phyloP scores from a whole-genome alignment of 495 filamentous ascomycete genomes.

The Oidiodendron maius region DNA sequence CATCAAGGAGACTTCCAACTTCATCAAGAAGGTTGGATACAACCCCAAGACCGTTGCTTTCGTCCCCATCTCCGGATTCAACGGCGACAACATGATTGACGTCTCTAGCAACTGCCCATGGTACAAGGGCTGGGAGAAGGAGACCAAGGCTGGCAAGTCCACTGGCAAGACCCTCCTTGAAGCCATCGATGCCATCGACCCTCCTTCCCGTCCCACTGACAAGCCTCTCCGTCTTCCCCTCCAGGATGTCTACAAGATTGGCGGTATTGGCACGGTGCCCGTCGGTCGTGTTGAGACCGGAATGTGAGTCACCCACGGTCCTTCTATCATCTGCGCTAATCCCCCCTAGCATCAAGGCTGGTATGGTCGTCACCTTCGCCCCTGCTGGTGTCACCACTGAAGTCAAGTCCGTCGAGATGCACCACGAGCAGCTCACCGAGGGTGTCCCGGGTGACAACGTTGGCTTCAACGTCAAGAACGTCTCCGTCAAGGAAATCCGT shows the following conservation, averaged over 20 bases:
- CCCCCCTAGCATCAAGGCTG: slow-evolving; percentile 90
- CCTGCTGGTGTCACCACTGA: slow-evolving; percentile 99
- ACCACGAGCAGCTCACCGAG: slow-evolving; percentile 98
- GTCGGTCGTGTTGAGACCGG: slow-evolving; percentile 99
- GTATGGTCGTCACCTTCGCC: slow-evolving; percentile 96
- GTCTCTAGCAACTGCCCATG: slow-evolving; percentile 90
- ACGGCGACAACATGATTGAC: slow-evolving; percentile 99
- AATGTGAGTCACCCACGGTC: no score
- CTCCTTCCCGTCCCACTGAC: slow-evolving; percentile 86
- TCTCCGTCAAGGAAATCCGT: slow-evolving; percentile 99
- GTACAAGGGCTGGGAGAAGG: slow-evolving; percentile 99
- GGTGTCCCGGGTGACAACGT: slow-evolving; percentile 99
- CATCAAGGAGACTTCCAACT: slow-evolving; percentile 99
- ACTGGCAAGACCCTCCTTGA: slow-evolving; percentile 97
- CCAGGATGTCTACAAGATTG: slow-evolving; percentile 99
- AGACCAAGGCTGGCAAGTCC: slow-evolving; percentile 86
- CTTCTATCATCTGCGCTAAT: no score
- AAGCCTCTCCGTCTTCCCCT: slow-evolving; percentile 99
- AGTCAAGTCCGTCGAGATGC: slow-evolving; percentile 99
- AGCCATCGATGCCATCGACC: slow-evolving; percentile 96
- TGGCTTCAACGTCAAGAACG: slow-evolving; percentile 99
- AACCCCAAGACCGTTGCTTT: slow-evolving; percentile 98
- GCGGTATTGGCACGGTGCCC: slow-evolving; percentile 98
- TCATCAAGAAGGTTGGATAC: slow-evolving; percentile 99
- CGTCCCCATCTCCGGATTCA: slow-evolving; percentile 99